Percentiles rank a stretch among this genome's conserved stretches.
These are phyloP conservation scores for Trametes villosa DNA, from an alignment of 768 basidiomycete genomes.

Conservation along the genomic window DNA sequence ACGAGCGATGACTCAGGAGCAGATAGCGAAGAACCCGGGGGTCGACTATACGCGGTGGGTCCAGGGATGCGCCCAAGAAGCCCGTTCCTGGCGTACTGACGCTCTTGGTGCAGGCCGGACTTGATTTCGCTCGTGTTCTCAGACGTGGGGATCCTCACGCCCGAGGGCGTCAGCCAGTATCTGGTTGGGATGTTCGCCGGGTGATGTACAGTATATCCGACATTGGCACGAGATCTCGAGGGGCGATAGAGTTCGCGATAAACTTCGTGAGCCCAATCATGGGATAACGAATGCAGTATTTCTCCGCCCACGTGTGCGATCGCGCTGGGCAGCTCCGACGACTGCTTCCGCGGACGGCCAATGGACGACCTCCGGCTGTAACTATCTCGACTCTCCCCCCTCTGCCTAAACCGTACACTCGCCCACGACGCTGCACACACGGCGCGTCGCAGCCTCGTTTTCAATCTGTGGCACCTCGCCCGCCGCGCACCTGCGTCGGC, in stretches of 20 bases:
- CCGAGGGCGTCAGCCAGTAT: slow-evolving; percentile 93
- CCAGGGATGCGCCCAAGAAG: slow-evolving; percentile 9
- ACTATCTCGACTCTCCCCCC: slow-evolving; percentile 4
- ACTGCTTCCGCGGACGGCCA: slow-evolving; percentile 11
- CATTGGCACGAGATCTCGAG: slow-evolving; percentile 30
- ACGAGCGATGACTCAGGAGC: slow-evolving; percentile 75
- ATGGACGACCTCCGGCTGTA: slow-evolving; percentile 4
- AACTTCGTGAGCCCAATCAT: slow-evolving; percentile 32
- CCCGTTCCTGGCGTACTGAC: slow-evolving; percentile 17
- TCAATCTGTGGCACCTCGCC: neutral
- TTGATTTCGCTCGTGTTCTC: slow-evolving; percentile 93
- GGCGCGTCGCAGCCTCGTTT: neutral
- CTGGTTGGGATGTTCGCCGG: slow-evolving; percentile 94
- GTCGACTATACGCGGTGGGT: slow-evolving; percentile 91
- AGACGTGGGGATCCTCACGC: slow-evolving; percentile 91
- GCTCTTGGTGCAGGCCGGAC: slow-evolving; percentile 65
- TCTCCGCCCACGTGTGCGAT: slow-evolving; percentile 27
- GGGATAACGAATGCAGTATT: slow-evolving; percentile 27
- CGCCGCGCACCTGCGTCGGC: neutral
- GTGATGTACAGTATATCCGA: slow-evolving; percentile 37
- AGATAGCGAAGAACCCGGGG: slow-evolving; percentile 82
- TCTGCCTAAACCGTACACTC: slow-evolving; percentile 8
- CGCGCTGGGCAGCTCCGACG: slow-evolving; percentile 12
- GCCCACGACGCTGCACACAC: neutral
- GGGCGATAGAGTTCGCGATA: slow-evolving; percentile 45